phyloP scores from a whole-genome alignment of 1,284 basidiomycete genomes.

The Veloporphyrellus conicus region DNA sequence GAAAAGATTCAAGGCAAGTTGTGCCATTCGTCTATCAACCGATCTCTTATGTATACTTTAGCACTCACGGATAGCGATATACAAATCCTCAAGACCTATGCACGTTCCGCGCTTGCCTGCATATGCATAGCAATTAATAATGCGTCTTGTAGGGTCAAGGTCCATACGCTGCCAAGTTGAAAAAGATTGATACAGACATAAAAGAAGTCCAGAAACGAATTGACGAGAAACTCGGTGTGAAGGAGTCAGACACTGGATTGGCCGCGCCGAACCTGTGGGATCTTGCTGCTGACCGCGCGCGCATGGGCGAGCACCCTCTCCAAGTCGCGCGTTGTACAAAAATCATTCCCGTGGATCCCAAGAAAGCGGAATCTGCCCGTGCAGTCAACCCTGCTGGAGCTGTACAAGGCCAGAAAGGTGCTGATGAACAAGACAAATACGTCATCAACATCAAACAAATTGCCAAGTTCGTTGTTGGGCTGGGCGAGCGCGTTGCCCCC shows the following conservation, averaged over 20 bases:
- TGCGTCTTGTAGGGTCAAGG: constrained; percentile 79
- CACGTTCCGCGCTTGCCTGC: constrained; percentile 30
- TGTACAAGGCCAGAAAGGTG: constrained; percentile 80
- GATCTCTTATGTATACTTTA: constrained; percentile 30
- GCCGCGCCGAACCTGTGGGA: constrained; percentile 98
- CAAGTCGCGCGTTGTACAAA: constrained; percentile 99
- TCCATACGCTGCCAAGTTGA: constrained; percentile 87
- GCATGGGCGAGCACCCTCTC: constrained; percentile 90
- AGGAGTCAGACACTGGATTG: constrained; percentile 97
- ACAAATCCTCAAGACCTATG: constrained; percentile 98
- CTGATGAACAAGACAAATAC: constrained; percentile 97
- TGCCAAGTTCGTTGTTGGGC: constrained; percentile 97
- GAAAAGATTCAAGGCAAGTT: constrained; percentile 86
- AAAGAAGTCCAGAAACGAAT: constrained; percentile 97
- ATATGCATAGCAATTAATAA: background rate
- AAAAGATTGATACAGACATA: constrained; percentile 89
- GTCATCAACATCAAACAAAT: constrained; percentile 99
- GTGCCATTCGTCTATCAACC: background rate
- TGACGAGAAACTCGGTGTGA: constrained; percentile 96
- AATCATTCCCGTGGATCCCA: constrained; percentile 83
- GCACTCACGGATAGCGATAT: constrained; percentile 98
- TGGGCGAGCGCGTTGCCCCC: constrained; percentile 93
- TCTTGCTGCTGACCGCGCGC: constrained; percentile 78
- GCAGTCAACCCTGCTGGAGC: constrained; percentile 71
- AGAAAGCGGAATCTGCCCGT: constrained; percentile 67